Conservation (phyloP, 1,284 basidiomycete genomes). For the Microbotryomycetes sp. region DNA sequence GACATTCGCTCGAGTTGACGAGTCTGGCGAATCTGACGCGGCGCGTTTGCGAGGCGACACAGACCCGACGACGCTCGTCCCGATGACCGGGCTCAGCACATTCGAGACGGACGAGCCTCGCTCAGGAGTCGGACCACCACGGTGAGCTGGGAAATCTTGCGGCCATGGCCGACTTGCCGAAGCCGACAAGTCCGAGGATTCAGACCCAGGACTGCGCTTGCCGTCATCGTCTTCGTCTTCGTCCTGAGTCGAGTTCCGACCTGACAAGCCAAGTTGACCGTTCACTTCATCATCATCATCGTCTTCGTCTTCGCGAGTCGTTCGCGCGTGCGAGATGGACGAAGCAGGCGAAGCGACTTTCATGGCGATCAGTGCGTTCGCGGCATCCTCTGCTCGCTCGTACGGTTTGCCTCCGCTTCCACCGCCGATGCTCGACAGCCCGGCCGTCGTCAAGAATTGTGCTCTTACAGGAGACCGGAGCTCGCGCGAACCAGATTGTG, state of each 20-base stretch:
- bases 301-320: background rate
- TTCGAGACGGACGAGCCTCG: background rate
- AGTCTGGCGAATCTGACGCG: background rate
- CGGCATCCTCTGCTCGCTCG: constrained; percentile 17
- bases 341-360: constrained; percentile 9
- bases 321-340: background rate
- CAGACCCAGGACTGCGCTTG: background rate
- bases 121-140: background rate
- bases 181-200: background rate
- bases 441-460: background rate
- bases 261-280: background rate
- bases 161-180: background rate
- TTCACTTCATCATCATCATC: background rate
- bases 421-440: background rate
- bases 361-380: constrained; percentile 24
- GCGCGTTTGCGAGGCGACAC: background rate
- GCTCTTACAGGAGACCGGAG: background rate
- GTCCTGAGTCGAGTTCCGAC: background rate
- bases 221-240: constrained; percentile 1
- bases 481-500: background rate
- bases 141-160: background rate
- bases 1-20: background rate
- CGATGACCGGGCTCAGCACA: too few relatives aligned
- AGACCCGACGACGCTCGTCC: too few relatives aligned
- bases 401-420: background rate